phyloP scores from a whole-genome alignment of 2,329 filamentous ascomycete species.

The Fusarium sp. region DNA sequence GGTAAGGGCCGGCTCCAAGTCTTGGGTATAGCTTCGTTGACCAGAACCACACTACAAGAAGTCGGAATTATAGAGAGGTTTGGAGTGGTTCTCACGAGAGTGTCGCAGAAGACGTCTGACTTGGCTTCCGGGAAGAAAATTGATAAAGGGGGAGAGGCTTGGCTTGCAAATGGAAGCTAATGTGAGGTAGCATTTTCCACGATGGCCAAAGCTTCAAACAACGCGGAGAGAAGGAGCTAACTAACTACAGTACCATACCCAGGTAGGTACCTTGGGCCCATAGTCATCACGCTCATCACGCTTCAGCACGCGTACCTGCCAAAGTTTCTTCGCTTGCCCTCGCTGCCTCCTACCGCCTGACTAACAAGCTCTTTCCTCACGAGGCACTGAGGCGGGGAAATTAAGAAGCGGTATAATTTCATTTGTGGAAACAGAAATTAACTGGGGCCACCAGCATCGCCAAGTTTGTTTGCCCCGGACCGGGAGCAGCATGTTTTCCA shows the following conservation, averaged over 20 bases:
- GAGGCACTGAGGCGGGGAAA: conserved; percentile 27
- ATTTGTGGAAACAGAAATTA: conserved; percentile 21
- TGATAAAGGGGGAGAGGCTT: conserved; percentile 3
- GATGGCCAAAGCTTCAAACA: conserved; percentile 11
- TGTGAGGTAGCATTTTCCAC: not conserved
- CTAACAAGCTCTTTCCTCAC: conserved; percentile 25
- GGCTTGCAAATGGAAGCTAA: conserved; percentile 29
- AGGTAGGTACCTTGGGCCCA: no score
- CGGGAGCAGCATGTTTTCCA: conserved; percentile 17
- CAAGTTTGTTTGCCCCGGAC: conserved; percentile 24
- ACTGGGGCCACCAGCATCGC: conserved; percentile 8
- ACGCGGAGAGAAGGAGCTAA: conserved; percentile 32
- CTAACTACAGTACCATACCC: no score
- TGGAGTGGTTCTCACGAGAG: not conserved
- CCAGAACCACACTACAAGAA: conserved; percentile 10
- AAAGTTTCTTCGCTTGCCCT: conserved; percentile 28
- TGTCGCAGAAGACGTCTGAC: not conserved
- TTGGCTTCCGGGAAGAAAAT: not conserved
- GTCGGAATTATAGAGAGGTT: conserved; percentile 3
- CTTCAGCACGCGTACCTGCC: conserved; percentile 17
- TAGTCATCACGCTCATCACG: conserved; percentile 20
- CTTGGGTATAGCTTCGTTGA: conserved; percentile 30
- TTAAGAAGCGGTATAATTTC: conserved; percentile 24
- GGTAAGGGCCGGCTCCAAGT: conserved; percentile 17
- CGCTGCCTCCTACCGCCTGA: not conserved